Conservation (phyloP, 1,139 yeast genomes). For the Martiniozyma asiatica region DNA sequence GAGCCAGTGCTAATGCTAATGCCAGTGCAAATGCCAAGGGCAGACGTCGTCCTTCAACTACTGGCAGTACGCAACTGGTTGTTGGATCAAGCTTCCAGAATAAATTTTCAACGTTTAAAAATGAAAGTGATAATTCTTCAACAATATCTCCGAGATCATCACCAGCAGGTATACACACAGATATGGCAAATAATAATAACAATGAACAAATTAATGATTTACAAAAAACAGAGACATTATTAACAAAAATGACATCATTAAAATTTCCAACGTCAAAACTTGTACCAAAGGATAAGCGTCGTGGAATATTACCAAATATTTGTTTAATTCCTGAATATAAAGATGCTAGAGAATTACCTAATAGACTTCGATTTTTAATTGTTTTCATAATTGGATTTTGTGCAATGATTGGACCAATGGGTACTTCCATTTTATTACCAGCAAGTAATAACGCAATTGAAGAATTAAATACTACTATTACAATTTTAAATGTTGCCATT, state of each 20-base stretch:
- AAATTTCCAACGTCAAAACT: conserved; percentile 15
- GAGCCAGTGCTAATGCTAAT: no score
- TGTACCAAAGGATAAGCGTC: conserved; percentile 32
- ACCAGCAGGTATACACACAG: no score
- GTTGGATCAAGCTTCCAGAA: no score
- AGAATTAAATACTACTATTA: conserved; percentile 43
- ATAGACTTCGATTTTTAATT: conserved; percentile 35
- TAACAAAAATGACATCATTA: conserved; percentile 13
- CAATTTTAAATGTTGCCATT: conserved; percentile 63
- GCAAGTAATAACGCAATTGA: conserved; percentile 52
- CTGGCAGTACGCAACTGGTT: no score
- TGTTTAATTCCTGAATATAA: conserved; percentile 58
- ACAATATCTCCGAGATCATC: no score
- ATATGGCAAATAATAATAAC: no score
- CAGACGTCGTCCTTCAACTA: no score
- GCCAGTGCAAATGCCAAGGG: no score
- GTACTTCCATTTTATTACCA: conserved; percentile 76
- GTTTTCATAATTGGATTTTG: conserved; percentile 61
- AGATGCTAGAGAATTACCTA: conserved; percentile 58
- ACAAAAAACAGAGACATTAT: no score
- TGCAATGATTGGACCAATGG: conserved; percentile 81
- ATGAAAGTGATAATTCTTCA: no score
- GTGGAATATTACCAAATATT: conserved; percentile 45
- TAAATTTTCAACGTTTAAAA: no score
- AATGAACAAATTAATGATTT: no score